These are phyloP conservation scores for Clarireedia paspali DNA, from an alignment of 2,329 filamentous ascomycete genomes.

Conservation along the genomic window DNA sequence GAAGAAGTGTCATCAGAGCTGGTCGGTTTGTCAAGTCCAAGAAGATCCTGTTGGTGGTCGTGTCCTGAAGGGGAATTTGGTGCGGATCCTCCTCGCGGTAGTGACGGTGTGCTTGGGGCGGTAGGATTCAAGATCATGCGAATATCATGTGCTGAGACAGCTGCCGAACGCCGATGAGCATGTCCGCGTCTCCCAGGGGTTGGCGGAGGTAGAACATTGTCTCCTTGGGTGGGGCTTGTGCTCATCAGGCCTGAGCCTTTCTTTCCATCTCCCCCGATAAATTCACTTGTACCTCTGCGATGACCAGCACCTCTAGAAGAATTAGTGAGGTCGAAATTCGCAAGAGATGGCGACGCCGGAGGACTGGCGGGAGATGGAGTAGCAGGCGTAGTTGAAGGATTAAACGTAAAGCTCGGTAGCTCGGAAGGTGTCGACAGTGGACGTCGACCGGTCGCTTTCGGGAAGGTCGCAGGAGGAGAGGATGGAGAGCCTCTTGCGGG, in stretches of 20 bases:
- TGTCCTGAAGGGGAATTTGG: conserved; percentile 37
- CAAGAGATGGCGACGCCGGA: conserved; percentile 39
- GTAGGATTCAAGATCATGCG: conserved; percentile 52
- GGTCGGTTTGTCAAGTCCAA: background rate
- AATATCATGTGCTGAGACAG: conserved; percentile 75
- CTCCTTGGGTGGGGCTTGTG: conserved; percentile 61
- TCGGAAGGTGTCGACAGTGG: conserved; percentile 36
- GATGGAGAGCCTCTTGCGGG: conserved; percentile 17
- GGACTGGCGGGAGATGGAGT: conserved; percentile 30
- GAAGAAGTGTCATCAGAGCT: conserved; percentile 9
- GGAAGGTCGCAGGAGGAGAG: conserved; percentile 23
- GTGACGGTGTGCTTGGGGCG: conserved; percentile 10
- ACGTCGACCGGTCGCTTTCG: conserved; percentile 42
- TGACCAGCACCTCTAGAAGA: conserved; percentile 53
- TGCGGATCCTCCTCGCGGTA: conserved; percentile 23
- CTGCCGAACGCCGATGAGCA: conserved; percentile 68
- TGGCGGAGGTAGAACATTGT: conserved; percentile 49
- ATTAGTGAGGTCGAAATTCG: conserved; percentile 6
- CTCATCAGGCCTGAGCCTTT: conserved; percentile 47
- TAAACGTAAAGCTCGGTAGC: conserved; percentile 7
- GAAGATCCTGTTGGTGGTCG: conserved; percentile 7
- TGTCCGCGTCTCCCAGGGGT: conserved; percentile 54
- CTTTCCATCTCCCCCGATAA: conserved; percentile 64
- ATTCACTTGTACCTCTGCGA: conserved; percentile 75
- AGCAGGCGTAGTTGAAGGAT: background rate